Evolutionary conservation across 345 rosid genomes (phyloP), one percentile per base, ranked within the genome.

Genomic region (Balakata baccata): DNA sequence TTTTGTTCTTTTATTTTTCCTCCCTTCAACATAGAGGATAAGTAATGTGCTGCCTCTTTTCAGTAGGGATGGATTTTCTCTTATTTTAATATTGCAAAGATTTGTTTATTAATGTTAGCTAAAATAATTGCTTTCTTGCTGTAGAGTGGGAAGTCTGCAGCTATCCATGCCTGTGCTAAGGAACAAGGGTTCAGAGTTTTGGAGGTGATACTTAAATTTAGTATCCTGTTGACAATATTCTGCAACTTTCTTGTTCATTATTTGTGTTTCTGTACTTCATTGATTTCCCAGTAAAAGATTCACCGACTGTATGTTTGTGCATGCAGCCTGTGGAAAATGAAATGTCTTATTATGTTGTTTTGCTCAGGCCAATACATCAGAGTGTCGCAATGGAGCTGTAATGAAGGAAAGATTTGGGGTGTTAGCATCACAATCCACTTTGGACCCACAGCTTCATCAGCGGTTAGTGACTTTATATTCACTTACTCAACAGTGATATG

Each of bases 131-230:
- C 2, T 43, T 22, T 74, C 20, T 58, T 58, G 16, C 77, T 84
- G 80, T 93, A 95, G 98, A 85, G 99, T 84, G 98, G 99, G 81
- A 95, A 95, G 77, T 91, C 98, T 76, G 93, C 98, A 37, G 96
- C 96, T 73, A 77, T 95, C 69, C 87, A 84, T 63, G 97, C 99
- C 71, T 95, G 99, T 78, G 99, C 98, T 3, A 87, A 84, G 83
- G 99, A 92, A 80, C 91, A 91, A 72, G 97, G 94, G 49, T 95
- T 86, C 69, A 85, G 88, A 89, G 82, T 95, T 74, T 83, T 92
- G 54, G 99, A 95, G 98, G 99, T 94, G 77, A 77, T 69, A 14
- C 58, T 68, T 74, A 7, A 73, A 61, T 18, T 64, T 71, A 52
- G 61, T 34, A 64, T 64, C 66, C 47, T 71, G n/a, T 53, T 67